Base-by-base conservation (phyloP, 1,284 basidiomycete species). In the Irpex sp. region DNA sequence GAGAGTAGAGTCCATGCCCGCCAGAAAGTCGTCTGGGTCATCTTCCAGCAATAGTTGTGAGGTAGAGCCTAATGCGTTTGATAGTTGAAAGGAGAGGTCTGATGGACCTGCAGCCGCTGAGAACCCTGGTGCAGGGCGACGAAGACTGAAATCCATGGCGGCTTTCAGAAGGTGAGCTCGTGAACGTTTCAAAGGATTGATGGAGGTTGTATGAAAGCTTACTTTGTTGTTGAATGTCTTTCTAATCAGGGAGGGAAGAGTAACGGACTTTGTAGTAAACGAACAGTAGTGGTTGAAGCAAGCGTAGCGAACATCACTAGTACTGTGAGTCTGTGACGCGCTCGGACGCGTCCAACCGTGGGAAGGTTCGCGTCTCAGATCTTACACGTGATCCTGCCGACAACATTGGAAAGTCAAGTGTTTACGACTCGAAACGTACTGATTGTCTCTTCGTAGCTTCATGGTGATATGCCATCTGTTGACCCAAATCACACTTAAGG, bases 81-180 rank as follows among this genome's bases (percentile, higher is more conserved):
- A 73, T n/a, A 75, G 73, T 57, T 75, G 73, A 64, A 75, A 75
- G 5, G 74, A 74, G 8, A 67, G 59, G n/a, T 75, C 72, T 34
- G 72, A 71, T 15, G 19, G 31, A 21, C 21, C 26, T 17, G 54
- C 54, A 2, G 54, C 31, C 13, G 8, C 26, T 17, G 34, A 34
- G 9, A 56, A 11, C 9, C 34, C 31, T 31, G 54, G 54, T 36
- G 34, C 2, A 34, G 7, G 54, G 31, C n/a, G 49, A 17, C 54
- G 54, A 56, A 56, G 54, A 56, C 26, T 13, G 78, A 44, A 44
- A 44, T 54, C 87, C 86, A 4, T 75, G 40, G 26, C 26, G 26
- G 8, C 40, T 74, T 21, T 72, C 83, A 9, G 37, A 65, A 6
- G 77, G 49, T 52, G 21, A 17, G 21, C 17, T 26, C 26, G 26